phyloP scores from a whole-genome alignment of 2,329 filamentous ascomycete genomes.

The Aureobasidium sp. region DNA sequence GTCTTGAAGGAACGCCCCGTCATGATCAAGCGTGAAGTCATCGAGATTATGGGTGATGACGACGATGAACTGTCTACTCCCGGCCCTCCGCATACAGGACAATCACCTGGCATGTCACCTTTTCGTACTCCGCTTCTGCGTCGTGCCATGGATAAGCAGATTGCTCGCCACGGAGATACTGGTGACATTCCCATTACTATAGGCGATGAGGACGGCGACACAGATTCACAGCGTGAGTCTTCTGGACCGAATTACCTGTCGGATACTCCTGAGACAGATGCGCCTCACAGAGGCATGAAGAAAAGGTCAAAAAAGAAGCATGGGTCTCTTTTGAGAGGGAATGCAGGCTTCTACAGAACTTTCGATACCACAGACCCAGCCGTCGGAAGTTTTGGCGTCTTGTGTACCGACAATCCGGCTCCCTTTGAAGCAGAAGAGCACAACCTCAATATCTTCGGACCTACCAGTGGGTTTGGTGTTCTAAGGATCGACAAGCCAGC shows the following conservation, averaged over 20 bases:
- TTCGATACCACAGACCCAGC: constrained; percentile 4
- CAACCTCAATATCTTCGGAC: neutral
- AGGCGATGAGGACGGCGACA: neutral
- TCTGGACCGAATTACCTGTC: neutral
- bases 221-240: constrained; percentile 3
- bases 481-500: neutral
- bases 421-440: neutral
- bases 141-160: constrained; percentile 13
- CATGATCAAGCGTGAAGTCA: constrained; percentile 22
- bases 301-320: neutral
- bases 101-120: neutral
- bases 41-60: constrained; percentile 19
- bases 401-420: constrained; percentile 1
- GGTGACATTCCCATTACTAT: constrained; percentile 10
- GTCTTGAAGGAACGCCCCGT: constrained; percentile 13
- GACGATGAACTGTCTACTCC: constrained; percentile 4
- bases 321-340: neutral
- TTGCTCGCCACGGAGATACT: constrained; percentile 4
- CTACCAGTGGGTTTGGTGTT: constrained; percentile 12
- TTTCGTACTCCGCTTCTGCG: constrained; percentile 10
- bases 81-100: neutral
- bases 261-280: neutral
- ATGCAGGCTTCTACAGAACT: neutral
- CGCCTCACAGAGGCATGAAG: neutral
- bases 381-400: constrained; percentile 4